Conservation (phyloP, 2,329 filamentous ascomycete genomes). For the Penicillium polonicum region DNA sequence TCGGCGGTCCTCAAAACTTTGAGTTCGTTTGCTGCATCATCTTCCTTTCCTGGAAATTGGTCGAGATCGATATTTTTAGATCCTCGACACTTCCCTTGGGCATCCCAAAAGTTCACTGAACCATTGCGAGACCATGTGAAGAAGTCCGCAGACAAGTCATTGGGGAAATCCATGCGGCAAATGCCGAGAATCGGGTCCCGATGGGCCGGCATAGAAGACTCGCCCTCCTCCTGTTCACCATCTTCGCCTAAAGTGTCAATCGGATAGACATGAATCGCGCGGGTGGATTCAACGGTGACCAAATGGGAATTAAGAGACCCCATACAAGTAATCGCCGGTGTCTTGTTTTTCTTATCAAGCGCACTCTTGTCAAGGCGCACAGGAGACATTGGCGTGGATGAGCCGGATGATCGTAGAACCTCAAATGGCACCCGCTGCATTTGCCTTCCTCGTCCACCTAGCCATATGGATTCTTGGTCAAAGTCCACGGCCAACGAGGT, state of each 20-base stretch:
- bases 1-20: conserved; percentile 59
- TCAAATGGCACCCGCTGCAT: conserved; percentile 49
- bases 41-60: conserved; percentile 48
- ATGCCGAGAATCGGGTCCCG: conserved; percentile 68
- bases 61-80: conserved; percentile 70
- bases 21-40: conserved; percentile 55
- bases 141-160: conserved; percentile 67
- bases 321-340: conserved; percentile 59
- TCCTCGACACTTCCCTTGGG: conserved; percentile 66
- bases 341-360: conserved; percentile 30
- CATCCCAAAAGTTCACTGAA: conserved; percentile 77
- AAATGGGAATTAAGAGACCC: conserved; percentile 66
- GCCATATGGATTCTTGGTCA: conserved; percentile 58
- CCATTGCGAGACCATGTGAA: conserved; percentile 87
- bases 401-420: conserved; percentile 35
- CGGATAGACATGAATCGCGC: conserved; percentile 63
- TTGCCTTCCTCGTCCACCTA: conserved; percentile 67
- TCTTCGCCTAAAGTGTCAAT: conserved; percentile 46
- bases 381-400: conserved; percentile 26
- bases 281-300: conserved; percentile 72
- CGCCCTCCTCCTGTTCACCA: conserved; percentile 29
- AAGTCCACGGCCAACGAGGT: conserved; percentile 63
- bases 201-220: conserved; percentile 54
- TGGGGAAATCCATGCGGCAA: conserved; percentile 60
- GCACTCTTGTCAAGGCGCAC: conserved; percentile 22